Base-by-base conservation (phyloP, 306 rosid species). In the Alnus rubra region DNA sequence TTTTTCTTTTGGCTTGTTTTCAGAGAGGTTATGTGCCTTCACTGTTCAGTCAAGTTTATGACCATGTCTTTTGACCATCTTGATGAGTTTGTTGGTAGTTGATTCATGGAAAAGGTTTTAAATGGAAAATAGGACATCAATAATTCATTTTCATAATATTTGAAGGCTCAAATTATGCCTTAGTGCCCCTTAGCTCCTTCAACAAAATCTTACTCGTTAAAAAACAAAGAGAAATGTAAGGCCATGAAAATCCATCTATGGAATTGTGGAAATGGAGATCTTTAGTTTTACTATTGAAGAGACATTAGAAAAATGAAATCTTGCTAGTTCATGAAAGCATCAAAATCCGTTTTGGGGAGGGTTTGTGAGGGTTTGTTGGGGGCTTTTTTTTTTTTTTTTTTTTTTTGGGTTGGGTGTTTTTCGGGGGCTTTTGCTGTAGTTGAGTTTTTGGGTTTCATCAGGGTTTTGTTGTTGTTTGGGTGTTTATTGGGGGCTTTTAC, bases 1-100 rank as follows among this genome's bases (percentile, higher is more conserved):
- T 33, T 33, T 73, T 7, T 63, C 37, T 2, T 70, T 68, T 64
- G 45, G 68, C 79, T 39, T 76, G 71, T 48, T 52, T 75, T 78
- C 7, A 47, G 60, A 64, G 58, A 33, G 7, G 2, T 42, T 56
- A 19, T 33, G 16, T 74, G 42, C 44, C 63, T 55, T 58, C 28
- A 51, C 2, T 31, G 30, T 16, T 9, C 47, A 35, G 13, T 64
- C 71, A 7, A 35, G 47, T 35, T 37, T 64, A 3, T 7, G 23
- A 64, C 28, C 47, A 12, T 64, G 71, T 35, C 71, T 37, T 15
- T 64, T 48, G 16, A 64, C 2, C n/a, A 64, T 33, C 47, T 33
- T 64, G 7, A 35, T 2, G 28, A 64, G n/a, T 37, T 64, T 64
- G 47, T 37, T 37, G n/a, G 48, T 15, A 23, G 37, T 35, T 64